Evolutionary conservation across 2,329 filamentous ascomycete genomes (phyloP).

Genomic region (Penicillium sp.): DNA sequence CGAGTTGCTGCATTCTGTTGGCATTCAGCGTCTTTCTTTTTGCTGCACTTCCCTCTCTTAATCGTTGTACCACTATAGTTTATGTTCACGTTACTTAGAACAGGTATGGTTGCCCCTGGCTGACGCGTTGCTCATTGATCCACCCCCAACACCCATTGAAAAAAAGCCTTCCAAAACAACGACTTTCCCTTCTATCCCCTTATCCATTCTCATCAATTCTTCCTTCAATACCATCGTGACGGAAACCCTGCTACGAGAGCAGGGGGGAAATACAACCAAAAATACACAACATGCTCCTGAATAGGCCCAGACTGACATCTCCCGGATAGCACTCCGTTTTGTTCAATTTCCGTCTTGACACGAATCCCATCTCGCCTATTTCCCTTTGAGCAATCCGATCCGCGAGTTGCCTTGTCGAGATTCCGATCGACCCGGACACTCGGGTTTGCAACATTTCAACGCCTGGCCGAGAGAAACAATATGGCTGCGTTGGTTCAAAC

Average conservation of each 20-base stretch:
- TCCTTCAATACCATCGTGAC: neutral
- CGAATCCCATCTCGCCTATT: conserved; percentile 1
- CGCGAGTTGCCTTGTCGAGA: conserved; percentile 20
- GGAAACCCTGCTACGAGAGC: neutral
- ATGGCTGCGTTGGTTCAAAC: conserved; percentile 87
- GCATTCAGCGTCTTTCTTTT: conserved; percentile 23
- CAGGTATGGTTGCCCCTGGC: conserved; percentile 27
- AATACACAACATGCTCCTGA: neutral
- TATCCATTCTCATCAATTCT: neutral
- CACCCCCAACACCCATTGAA: conserved; percentile 7
- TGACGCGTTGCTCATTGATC: conserved; percentile 20
- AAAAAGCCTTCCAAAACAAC: conserved; percentile 9
- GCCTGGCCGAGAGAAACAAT: conserved; percentile 43
- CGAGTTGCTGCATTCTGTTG: conserved; percentile 20
- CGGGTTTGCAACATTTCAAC: conserved; percentile 15
- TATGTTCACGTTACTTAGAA: conserved; percentile 30
- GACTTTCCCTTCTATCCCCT: conserved; percentile 5
- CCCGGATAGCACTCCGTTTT: conserved; percentile 19
- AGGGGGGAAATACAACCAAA: neutral
- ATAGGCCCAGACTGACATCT: conserved; percentile 22
- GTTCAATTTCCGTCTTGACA: conserved; percentile 20
- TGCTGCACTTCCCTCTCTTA: conserved; percentile 25
- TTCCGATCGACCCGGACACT: conserved; percentile 23
- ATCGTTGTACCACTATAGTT: conserved; percentile 35
- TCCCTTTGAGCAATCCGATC: neutral